Base-by-base conservation (phyloP, 257 asterid genomes). In the Lantana camara region DNA sequence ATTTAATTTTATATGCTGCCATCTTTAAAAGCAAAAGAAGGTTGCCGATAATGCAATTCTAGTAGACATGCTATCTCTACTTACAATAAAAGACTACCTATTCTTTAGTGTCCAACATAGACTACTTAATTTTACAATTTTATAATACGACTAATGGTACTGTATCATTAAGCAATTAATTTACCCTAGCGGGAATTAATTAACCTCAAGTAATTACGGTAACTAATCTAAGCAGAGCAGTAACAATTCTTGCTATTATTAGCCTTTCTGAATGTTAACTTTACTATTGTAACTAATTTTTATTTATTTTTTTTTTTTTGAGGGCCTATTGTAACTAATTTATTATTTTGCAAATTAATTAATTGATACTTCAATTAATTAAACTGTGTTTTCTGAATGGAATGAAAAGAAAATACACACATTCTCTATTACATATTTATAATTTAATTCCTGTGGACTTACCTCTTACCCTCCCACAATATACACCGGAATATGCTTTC, bases 31-130 rank as follows among this genome's bases (percentile, higher is more conserved):
- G 59, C 58, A 29, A 42, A 52, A 60, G 40, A 19, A 42, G 63
- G 64, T 69, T 69, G 74, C 63, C 50, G 74, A 60, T 51, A 60
- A 61, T 51, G 57, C 64, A 60, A 69, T 52, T 60, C 58, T 51
- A 40, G 13, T 14, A 20, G 63, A 32, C 58, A 69, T 41, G 58
- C 42, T n/a, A 58, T 9, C 73, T 11, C 65, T 59, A 34, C 52
- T 37, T 58, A 68, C 21, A 68, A 27, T 30, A 51, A 60, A 53
- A 51, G 55, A 37, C 40, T 23, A 64, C 60, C 60, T 69, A 48
- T 34, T 57, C 49, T 47, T 22, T 56, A 15, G 38, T 23, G n/a
- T 19, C 55, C 55, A 21, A 29, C 37, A 60, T 8, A 15, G 20
- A 30, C 34, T 11, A 15, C 5, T 19, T 47, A 21, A 12, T 15